A percentile compares a stretch with the other conserved stretches of the same genome.
Conservation (phyloP, 176 grass and related monocot species). For the Oryza longistaminata region DNA sequence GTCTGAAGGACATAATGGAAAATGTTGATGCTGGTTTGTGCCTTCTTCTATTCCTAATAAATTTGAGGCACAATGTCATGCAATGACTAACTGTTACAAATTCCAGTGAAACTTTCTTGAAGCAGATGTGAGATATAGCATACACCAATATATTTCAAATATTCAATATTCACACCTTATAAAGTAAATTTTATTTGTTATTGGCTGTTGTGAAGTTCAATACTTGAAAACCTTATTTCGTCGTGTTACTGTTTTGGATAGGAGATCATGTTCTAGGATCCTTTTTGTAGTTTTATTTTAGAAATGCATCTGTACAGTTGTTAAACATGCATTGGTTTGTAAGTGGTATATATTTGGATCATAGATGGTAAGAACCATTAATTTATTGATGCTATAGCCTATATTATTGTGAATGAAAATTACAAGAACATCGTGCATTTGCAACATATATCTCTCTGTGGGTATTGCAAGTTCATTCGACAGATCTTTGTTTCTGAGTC, state of each 20-base stretch:
- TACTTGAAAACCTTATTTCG: not conserved
- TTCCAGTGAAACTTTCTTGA: conserved; percentile 6
- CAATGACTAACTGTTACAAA: not conserved
- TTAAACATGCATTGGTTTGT: conserved; percentile 15
- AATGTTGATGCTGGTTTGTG: conserved; percentile 79
- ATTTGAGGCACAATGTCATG: not conserved
- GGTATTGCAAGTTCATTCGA: not conserved
- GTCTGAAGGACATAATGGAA: conserved; percentile 62
- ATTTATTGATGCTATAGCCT: not conserved
- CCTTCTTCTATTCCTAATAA: conserved; percentile 15
- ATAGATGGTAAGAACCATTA: not conserved
- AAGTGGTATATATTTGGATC: not conserved
- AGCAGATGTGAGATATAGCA: not conserved
- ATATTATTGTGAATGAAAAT: conserved; percentile 22
- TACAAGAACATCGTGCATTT: not conserved
- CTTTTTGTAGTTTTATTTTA: conserved; percentile 9
- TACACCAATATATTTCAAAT: not conserved
- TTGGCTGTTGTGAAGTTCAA: not conserved
- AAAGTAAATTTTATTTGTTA: not conserved
- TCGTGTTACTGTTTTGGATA: not conserved
- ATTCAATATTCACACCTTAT: not conserved
- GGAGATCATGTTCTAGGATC: conserved; percentile 15
- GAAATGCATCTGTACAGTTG: not conserved
- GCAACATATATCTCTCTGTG: not conserved
- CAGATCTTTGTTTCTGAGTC: not conserved